Percentiles rank a stretch among this genome's conserved stretches.
These are phyloP conservation scores for Berberis vulgaris DNA, from an alignment of 164 flowering plant genomes.

Conservation along the genomic window DNA sequence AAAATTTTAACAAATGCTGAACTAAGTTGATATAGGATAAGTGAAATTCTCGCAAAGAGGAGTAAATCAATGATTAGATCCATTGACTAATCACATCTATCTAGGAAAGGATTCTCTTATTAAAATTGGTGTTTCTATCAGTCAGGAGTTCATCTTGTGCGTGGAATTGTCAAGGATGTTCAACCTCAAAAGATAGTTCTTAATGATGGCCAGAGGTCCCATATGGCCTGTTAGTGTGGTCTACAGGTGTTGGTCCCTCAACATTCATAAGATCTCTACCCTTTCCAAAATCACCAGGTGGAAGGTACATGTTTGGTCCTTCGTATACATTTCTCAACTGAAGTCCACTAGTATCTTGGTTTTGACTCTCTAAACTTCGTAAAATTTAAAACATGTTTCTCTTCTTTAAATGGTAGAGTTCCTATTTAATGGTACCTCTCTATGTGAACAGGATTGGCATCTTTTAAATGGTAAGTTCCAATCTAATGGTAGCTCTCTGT, in stretches of 20 bases:
- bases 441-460: constrained; percentile 64
- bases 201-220: constrained; percentile 88
- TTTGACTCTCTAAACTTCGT: too few relatives aligned
- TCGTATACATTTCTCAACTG: neutral
- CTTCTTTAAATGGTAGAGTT: neutral
- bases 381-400: neutral
- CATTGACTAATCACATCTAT: too few relatives aligned
- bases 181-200: constrained; percentile 65
- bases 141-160: constrained; percentile 97
- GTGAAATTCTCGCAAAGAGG: too few relatives aligned
- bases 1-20: too few relatives aligned
- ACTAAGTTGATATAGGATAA: too few relatives aligned
- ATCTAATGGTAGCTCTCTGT: constrained; percentile 6
- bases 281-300: constrained; percentile 82
- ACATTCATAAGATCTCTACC: constrained; percentile 46
- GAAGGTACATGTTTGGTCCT: constrained; percentile 41
- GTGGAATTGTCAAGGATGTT: constrained; percentile 88
- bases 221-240: constrained; percentile 93
- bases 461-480: neutral
- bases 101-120: neutral
- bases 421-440: constrained; percentile 4
- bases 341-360: too few relatives aligned
- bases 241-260: constrained; percentile 99
- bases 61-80: too few relatives aligned
- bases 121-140: constrained; percentile 27